These are phyloP conservation scores for Aureobasidium musti DNA, from an alignment of 2,329 filamentous ascomycete genomes.

Conservation along the genomic window DNA sequence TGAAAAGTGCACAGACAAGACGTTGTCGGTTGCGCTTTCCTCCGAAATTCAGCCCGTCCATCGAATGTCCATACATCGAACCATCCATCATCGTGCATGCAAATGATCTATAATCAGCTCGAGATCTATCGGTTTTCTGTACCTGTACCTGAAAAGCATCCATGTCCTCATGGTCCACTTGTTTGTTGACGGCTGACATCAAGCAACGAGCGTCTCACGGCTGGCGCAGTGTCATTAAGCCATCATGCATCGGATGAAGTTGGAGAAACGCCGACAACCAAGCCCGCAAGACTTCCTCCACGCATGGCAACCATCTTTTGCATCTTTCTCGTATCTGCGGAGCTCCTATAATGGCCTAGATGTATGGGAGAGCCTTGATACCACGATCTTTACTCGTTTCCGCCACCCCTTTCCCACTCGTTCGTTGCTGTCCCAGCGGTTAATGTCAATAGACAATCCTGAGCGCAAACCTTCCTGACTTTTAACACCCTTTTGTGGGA, in stretches of 20 bases:
- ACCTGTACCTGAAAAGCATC: neutral
- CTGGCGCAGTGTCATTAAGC: conserved; percentile 4
- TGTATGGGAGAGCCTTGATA: neutral
- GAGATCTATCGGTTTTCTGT: neutral
- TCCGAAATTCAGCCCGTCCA: conserved; percentile 2
- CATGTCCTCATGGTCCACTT: neutral
- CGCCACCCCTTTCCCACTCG: neutral
- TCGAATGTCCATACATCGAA: neutral
- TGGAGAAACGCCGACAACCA: neutral
- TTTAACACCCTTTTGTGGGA: neutral
- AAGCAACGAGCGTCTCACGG: neutral
- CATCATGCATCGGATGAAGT: conserved; percentile 1
- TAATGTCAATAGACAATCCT: conserved; percentile 3
- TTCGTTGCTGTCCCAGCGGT: neutral
- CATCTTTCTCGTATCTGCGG: neutral
- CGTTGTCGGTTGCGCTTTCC: conserved; percentile 2
- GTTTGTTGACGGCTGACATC: conserved; percentile 1
- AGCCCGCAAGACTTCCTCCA: neutral
- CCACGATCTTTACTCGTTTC: neutral
- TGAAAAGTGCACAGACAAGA: conserved; percentile 5
- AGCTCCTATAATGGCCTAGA: neutral
- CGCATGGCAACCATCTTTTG: neutral
- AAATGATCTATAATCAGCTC: neutral
- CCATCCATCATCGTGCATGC: neutral
- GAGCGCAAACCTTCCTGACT: neutral